Evolutionary conservation across 208 protist genomes (phyloP).

Genomic region (Leishmania lainsoni): DNA sequence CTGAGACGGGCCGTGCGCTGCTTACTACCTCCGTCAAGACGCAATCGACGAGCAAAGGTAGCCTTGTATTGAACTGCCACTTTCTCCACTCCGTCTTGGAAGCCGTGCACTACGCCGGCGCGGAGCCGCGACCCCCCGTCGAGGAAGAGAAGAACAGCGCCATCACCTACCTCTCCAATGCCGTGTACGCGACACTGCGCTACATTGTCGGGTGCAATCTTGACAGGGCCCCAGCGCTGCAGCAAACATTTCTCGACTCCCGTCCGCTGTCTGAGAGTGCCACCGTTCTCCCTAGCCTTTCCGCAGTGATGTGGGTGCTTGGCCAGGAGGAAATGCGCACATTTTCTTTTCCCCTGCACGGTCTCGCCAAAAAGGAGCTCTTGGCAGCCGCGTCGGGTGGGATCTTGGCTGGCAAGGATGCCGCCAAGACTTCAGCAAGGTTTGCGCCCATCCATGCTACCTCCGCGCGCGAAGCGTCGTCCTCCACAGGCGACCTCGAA

Average conservation of each 20-base stretch:
- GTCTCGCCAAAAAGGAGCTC: slow-evolving; percentile 46
- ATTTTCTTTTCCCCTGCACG: slow-evolving; percentile 58
- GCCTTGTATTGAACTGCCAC: slow-evolving; percentile 53
- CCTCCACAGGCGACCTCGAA: slow-evolving; percentile 36
- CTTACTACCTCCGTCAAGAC: slow-evolving; percentile 15
- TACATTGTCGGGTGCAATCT: slow-evolving; percentile 86
- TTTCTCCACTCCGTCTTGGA: slow-evolving; percentile 73
- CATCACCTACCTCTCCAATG: slow-evolving; percentile 60
- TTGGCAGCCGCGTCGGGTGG: slow-evolving; percentile 31
- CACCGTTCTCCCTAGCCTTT: slow-evolving; percentile 57
- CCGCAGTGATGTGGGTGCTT: slow-evolving; percentile 78
- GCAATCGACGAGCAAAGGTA: slow-evolving; percentile 29
- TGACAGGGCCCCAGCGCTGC: slow-evolving; percentile 23
- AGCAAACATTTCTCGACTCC: slow-evolving; percentile 76
- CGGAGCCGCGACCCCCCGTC: slow-evolving; percentile 60
- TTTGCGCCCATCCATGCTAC: background rate
- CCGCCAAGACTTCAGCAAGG: background rate
- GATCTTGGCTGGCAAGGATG: background rate
- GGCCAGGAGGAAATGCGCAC: slow-evolving; percentile 35
- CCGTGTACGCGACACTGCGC: slow-evolving; percentile 67
- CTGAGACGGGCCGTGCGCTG: slow-evolving; percentile 44
- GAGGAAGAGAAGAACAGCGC: slow-evolving; percentile 74
- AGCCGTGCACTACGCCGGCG: slow-evolving; percentile 78
- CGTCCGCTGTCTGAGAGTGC: slow-evolving; percentile 45
- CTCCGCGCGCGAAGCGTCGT: background rate